Evolutionary conservation across 345 rosid genomes (phyloP).

Genomic region (Odontarrhena argentea): DNA sequence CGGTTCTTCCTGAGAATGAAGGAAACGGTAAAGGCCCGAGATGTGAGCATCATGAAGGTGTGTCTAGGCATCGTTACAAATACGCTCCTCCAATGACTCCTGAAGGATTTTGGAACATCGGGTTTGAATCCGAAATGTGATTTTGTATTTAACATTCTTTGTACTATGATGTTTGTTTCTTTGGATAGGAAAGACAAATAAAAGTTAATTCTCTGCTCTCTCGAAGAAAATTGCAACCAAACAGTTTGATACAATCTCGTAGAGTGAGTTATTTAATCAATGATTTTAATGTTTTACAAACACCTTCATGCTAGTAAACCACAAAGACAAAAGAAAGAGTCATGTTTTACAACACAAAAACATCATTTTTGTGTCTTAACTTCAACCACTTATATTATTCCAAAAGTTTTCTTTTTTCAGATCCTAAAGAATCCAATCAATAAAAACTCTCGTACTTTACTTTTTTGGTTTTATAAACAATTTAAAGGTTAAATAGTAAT

Average conservation of each 20-base stretch:
- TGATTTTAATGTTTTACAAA: neutral
- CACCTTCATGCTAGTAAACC: neutral
- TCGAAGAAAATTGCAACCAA: neutral
- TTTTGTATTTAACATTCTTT: conserved; percentile 25
- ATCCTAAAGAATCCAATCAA: neutral
- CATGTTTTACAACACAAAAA: neutral
- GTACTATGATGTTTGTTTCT: neutral
- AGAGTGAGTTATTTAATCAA: neutral
- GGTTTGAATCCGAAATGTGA: conserved; percentile 93
- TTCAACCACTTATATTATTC: neutral
- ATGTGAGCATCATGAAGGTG: conserved; percentile 93
- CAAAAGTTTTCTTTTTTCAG: neutral
- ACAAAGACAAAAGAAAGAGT: neutral
- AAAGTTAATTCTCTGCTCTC: neutral
- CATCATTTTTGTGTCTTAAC: neutral
- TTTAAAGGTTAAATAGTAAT: neutral
- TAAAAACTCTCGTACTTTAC: neutral
- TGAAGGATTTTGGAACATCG: conserved; percentile 96
- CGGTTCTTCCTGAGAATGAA: conserved; percentile 65
- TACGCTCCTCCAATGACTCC: conserved; percentile 86
- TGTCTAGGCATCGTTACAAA: conserved; percentile 87
- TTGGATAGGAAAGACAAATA: conserved; percentile 1
- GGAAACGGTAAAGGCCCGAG: conserved; percentile 46
- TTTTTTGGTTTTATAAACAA: neutral
- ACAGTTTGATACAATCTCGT: neutral